Evolutionary conservation across 139 green algal genomes (phyloP).

Genomic region (Chlorella sp.): DNA sequence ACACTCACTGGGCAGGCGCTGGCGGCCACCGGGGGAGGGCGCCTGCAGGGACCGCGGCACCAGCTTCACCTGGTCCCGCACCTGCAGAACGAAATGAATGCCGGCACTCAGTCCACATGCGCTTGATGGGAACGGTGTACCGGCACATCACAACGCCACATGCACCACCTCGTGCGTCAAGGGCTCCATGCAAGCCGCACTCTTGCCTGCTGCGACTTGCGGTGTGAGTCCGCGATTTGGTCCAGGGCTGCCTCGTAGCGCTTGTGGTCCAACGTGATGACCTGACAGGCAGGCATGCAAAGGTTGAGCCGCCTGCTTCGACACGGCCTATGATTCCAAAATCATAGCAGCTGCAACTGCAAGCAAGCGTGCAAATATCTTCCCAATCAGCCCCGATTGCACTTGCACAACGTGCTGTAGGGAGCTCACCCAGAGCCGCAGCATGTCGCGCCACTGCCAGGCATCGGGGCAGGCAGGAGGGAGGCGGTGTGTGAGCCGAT

Average conservation of each 20-base stretch:
- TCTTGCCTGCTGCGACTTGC: constrained; percentile 43
- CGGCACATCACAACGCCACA: no score
- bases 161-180: no score
- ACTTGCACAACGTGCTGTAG: no score
- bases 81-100: no score
- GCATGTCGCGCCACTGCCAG: constrained; percentile 54
- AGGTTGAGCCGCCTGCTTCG: not conserved
- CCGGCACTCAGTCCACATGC: no score
- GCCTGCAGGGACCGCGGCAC: not conserved
- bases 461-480: no score
- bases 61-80: constrained; percentile 27
- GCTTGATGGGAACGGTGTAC: no score
- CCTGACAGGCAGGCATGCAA: constrained; percentile 2
- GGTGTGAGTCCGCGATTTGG: constrained; percentile 48
- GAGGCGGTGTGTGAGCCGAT: no score
- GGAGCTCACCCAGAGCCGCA: constrained; percentile 57
- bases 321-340: no score
- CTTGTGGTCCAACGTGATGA: constrained; percentile 55
- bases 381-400: not conserved
- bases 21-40: not conserved
- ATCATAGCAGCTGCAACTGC: no score
- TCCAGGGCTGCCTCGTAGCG: constrained; percentile 48
- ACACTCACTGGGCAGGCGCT: constrained; percentile 45
- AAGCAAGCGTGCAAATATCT: not conserved
- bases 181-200: not conserved